Base-by-base conservation (phyloP, 1,284 basidiomycete species). In the Cutaneotrichosporon curvatum region DNA sequence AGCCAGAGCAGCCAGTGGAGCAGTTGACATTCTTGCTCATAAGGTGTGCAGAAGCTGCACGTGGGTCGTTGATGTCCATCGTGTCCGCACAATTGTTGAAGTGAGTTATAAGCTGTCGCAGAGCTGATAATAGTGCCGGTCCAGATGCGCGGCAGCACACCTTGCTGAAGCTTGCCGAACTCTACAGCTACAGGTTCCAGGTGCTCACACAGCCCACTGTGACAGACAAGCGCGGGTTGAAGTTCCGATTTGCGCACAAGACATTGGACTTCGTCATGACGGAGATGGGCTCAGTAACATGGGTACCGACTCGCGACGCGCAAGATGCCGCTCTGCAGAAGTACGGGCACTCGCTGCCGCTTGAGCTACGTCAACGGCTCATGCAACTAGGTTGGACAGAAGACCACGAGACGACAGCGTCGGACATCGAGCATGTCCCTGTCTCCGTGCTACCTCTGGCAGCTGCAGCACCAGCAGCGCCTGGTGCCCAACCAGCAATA, bases 341-440 rank as follows among this genome's bases (percentile, higher is more conserved):
- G 35, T 68, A 61, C 34, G 67, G 67, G 2, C 56, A 45, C 4
- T 54, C 55, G 2, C 51, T 70, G 7, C 66, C 66, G 0, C 48
- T 66, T 6, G 67, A 70, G 44, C 47, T 68, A 1, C 43, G 67
- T 12, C 66, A 66, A 44, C 52, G 63, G 6, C 53, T 70, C 32
- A 58, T 65, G 60, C 65, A 66, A 32, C 56, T 70, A 1, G 66
- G 67, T 3, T 70, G 67, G 67, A 62, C 55, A 33, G 63, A 70
- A 37, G 60, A 68, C 28, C 53, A 53, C 16, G 52, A 52, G n/a
- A 44, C 48, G 37, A 33, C 43, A 2, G 34, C 43, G 10, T 25
- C 37, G 15, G 65, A 67, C 37, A 58, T 55, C 50, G 65, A 68
- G 46, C 52, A 56, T n/a, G 54, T 65, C 0, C 67, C 67, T 8